phyloP scores from a whole-genome alignment of 495 filamentous ascomycete genomes.

The Penicillium canariense region DNA sequence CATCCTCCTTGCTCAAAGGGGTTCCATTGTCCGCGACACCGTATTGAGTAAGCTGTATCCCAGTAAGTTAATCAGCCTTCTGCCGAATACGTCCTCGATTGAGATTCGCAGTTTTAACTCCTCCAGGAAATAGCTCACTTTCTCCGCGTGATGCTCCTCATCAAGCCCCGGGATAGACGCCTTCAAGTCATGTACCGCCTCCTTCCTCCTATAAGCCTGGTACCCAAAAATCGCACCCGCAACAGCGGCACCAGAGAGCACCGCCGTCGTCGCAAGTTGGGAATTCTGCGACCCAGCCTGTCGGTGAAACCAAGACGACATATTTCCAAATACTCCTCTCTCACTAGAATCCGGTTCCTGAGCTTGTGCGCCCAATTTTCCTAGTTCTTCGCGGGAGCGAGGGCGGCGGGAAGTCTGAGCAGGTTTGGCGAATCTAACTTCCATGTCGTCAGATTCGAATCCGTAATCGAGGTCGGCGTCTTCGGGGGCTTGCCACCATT shows the following conservation, averaged over 20 bases:
- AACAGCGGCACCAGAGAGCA: constrained; percentile 72
- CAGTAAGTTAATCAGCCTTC: constrained; percentile 5
- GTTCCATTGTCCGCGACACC: constrained; percentile 59
- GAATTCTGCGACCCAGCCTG: constrained; percentile 51
- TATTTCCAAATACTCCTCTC: constrained; percentile 30
- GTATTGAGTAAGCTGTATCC: constrained; percentile 67
- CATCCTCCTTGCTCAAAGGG: constrained; percentile 68
- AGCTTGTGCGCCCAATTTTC: constrained; percentile 5
- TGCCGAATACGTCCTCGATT: not conserved
- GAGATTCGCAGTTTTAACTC: not conserved
- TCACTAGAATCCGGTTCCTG: constrained; percentile 1
- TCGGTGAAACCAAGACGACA: constrained; percentile 59
- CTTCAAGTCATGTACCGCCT: constrained; percentile 66
- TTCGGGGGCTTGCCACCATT: constrained; percentile 26
- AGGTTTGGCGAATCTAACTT: constrained; percentile 23
- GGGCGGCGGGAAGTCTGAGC: constrained; percentile 10
- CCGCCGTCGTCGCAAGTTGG: constrained; percentile 73
- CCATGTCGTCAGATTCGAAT: constrained; percentile 32
- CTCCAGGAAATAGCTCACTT: constrained; percentile 19
- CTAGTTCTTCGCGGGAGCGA: constrained; percentile 1
- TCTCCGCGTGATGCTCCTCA: constrained; percentile 42
- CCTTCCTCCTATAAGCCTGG: constrained; percentile 61
- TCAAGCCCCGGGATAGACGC: constrained; percentile 63
- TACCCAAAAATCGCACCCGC: constrained; percentile 70
- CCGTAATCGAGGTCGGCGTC: constrained; percentile 31